Base-by-base conservation (phyloP, 2,329 filamentous ascomycete genomes). In the Calonectria naviculata region DNA sequence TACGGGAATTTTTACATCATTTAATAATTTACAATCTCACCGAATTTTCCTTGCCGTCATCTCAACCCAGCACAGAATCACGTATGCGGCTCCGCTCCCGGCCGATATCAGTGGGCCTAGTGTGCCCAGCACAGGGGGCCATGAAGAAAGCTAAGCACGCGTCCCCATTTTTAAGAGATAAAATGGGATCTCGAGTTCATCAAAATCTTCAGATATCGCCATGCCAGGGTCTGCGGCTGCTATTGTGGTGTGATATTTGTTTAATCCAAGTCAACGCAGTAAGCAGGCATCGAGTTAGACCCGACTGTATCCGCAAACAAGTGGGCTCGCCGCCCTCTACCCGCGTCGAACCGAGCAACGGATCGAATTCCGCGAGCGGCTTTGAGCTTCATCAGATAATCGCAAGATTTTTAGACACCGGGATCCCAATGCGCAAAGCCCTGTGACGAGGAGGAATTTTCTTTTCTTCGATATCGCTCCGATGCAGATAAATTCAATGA, bases 321-420 rank as follows among this genome's bases (percentile, higher is more conserved):
- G 63, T 65, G 62, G 62, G 36, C 38, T 24, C 60, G 28, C 7
- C 24, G 15, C 47, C 31, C 15, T 49, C 42, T 52, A 49, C 4
- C 61, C 63, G 63, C 47, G 49, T 31, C 21, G 41, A 54, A 26
- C 63, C 63, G 63, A 65, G 63, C 47, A 17, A 31, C 63, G 63
- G 63, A 36, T n/a, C 54, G 47, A 44, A 65, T 65, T 65, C 63
- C 63, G 63, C 63, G 47, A 56, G 63, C 47, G 47, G 63, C 49
- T 65, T 41, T 46, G 24, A 61, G n/a, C n/a, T n/a, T 38, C 17
- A 29, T 28, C 24, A 61, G 36, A 61, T 28, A 61, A 61, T 61
- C 12, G 26, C 38, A 12, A 58, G 52, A 38, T 38, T 38, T n/a
- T n/a, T n/a, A n/a, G n/a, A n/a, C n/a, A n/a, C 34, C 21, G 5